These are phyloP conservation scores for Peterozyma xylosa DNA, from an alignment of 805 yeast genomes.

Conservation along the genomic window DNA sequence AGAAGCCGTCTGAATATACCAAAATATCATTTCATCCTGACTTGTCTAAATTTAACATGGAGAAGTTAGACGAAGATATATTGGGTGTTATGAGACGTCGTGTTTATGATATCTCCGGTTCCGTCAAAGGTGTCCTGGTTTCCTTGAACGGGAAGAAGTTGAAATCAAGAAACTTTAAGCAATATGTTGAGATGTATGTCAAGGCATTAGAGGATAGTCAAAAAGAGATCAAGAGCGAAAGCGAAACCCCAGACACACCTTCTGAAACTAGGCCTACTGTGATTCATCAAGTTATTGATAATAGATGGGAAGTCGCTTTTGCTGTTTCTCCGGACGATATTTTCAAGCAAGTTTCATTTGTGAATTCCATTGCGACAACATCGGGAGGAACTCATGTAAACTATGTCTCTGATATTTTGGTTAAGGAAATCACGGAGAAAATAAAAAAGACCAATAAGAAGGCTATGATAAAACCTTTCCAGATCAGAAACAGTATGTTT, in stretches of 20 bases:
- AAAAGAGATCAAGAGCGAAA: constrained; percentile 13
- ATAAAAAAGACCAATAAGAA: constrained; percentile 59
- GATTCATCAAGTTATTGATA: constrained; percentile 73
- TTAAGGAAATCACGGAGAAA: constrained; percentile 64
- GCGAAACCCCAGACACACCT: constrained; percentile 7
- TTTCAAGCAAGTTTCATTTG: constrained; percentile 93
- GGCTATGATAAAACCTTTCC: constrained; percentile 77
- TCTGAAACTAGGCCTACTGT: constrained; percentile 33
- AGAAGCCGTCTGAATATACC: constrained; percentile 69
- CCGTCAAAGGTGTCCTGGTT: constrained; percentile 77
- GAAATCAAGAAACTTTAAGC: constrained; percentile 68
- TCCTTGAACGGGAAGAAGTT: constrained; percentile 68
- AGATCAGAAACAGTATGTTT: constrained; percentile 85
- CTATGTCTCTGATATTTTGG: constrained; percentile 76
- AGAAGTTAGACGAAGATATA: constrained; percentile 71
- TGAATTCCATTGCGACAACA: constrained; percentile 95
- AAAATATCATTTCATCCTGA: constrained; percentile 87
- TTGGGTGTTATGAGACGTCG: constrained; percentile 83
- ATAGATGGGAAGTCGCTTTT: constrained; percentile 95
- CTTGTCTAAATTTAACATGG: constrained; percentile 77
- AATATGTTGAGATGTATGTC: constrained; percentile 83
- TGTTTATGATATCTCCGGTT: constrained; percentile 92
- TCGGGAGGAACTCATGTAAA: constrained; percentile 95
- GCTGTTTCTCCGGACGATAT: constrained; percentile 77
- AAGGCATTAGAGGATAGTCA: constrained; percentile 58